A percentile compares a stretch with the other conserved stretches of the same genome.
Conservation (phyloP, 2,329 filamentous ascomycete genomes). For the Phyllosticta citriasiana region DNA sequence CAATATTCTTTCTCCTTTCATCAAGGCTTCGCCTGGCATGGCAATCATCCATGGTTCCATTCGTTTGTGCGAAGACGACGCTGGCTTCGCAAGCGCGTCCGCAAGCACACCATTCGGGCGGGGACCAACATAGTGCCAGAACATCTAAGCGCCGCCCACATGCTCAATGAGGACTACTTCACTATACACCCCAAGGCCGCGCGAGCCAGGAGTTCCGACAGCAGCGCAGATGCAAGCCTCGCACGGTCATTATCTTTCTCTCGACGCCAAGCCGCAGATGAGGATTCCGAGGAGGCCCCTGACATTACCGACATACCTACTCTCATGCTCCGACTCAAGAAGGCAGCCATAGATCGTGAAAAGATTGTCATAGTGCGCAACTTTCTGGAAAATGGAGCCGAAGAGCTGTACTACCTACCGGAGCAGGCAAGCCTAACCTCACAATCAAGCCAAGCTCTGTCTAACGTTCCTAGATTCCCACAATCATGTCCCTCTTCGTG, state of each 20-base stretch:
- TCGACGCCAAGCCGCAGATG: conserved; percentile 27
- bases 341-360: conserved; percentile 74
- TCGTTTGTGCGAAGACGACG: conserved; percentile 84
- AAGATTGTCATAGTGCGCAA: conserved; percentile 75
- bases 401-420: conserved; percentile 66
- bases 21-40: conserved; percentile 59
- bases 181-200: conserved; percentile 48
- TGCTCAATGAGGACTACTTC: conserved; percentile 71
- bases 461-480: conserved; percentile 18
- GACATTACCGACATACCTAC: conserved; percentile 56
- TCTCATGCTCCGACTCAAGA: conserved; percentile 58
- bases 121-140: background rate
- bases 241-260: background rate
- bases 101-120: background rate
- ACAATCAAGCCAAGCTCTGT: background rate
- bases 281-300: conserved; percentile 31
- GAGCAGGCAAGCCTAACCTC: conserved; percentile 38
- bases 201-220: conserved; percentile 19
- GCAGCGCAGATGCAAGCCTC: background rate
- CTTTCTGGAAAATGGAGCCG: conserved; percentile 67
- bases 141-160: conserved; percentile 45
- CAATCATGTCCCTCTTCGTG: conserved; percentile 58
- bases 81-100: conserved; percentile 50
- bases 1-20: conserved; percentile 86
- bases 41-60: conserved; percentile 80